Evolutionary conservation across 345 rosid genomes (phyloP), one percentile per base, ranked within the genome.

Genomic region (Microthlaspi erraticum): DNA sequence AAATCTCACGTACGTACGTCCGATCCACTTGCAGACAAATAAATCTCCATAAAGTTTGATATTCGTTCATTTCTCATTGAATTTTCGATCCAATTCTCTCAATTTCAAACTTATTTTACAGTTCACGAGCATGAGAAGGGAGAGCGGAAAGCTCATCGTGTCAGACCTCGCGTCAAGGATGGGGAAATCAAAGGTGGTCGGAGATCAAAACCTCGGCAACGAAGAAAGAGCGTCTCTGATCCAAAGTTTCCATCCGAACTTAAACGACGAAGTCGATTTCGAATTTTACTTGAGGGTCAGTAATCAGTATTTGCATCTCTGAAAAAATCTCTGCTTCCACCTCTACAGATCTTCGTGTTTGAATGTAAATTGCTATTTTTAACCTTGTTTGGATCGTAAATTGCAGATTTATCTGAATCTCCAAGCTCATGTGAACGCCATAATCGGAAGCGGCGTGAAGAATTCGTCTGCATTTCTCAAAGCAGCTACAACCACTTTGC

Each of bases 401-500:
- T 71, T 62, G 60, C 78, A 94, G 99, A 93, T 88, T 61, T 94
- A 85, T 79, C 73, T 86, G 73, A 86, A 94, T 73, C 90, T 94
- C 44, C 96, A 89, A 77, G 88, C 89, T 5, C 93, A 91, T 71
- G 96, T 88, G 13, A 91, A 83, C 76, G 85, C 89, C 19, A 84
- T 87, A 71, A 85, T 86, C 59, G 96, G 97, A 54, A 84, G 83
- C 70, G 90, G 84, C 0, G 79, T 83, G 7, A 94, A 91, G 79
- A 88, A 88, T 79, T 89, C 97, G 7, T 94, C 94, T 14, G 94
- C 97, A 13, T 94, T 94, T 80, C 96, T 94, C 42, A 94, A 91
- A 78, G 90, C 92, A 67, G 93, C 99, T 57, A 91, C 97, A 37
- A 91, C 99, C 10, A 94, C 93, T 38, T 41, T 94, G 81, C 86